These are phyloP conservation scores for Populus ilicifolia DNA, from an alignment of 345 rosid genomes.

Conservation along the genomic window DNA sequence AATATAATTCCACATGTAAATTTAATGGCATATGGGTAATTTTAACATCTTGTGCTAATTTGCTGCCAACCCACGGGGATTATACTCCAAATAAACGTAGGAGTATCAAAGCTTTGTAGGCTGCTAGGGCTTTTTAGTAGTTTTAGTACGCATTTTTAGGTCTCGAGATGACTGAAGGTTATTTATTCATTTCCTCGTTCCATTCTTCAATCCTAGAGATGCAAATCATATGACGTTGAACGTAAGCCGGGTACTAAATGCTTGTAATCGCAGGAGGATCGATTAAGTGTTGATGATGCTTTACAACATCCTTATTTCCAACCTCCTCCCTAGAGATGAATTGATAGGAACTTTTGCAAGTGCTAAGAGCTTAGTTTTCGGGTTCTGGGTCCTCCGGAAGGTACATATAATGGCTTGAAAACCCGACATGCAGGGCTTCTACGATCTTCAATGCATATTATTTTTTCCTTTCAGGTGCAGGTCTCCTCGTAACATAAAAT, in stretches of 20 bases:
- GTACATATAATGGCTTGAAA: no score
- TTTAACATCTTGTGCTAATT: neutral
- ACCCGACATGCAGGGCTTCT: neutral
- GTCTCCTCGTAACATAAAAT: neutral
- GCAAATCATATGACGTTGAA: neutral
- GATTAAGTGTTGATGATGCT: constrained; percentile 65
- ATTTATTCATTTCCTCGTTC: neutral
- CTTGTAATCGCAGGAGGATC: constrained; percentile 52
- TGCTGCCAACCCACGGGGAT: neutral
- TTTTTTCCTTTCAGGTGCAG: neutral
- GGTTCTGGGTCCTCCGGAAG: no score
- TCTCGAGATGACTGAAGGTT: neutral
- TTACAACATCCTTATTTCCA: constrained; percentile 81
- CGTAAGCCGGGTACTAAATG: neutral
- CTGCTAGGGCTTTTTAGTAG: neutral
- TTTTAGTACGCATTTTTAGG: no score
- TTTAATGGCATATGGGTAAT: neutral
- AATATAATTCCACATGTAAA: neutral
- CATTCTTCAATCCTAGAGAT: neutral
- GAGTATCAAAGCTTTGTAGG: neutral
- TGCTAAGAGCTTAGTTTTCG: neutral
- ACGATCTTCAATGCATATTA: neutral
- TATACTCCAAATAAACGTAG: neutral
- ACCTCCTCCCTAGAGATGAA: constrained; percentile 32
- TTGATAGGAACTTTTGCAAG: neutral